phyloP scores from a whole-genome alignment of 2,329 filamentous ascomycete genomes.

The Delphinella strobiligena region DNA sequence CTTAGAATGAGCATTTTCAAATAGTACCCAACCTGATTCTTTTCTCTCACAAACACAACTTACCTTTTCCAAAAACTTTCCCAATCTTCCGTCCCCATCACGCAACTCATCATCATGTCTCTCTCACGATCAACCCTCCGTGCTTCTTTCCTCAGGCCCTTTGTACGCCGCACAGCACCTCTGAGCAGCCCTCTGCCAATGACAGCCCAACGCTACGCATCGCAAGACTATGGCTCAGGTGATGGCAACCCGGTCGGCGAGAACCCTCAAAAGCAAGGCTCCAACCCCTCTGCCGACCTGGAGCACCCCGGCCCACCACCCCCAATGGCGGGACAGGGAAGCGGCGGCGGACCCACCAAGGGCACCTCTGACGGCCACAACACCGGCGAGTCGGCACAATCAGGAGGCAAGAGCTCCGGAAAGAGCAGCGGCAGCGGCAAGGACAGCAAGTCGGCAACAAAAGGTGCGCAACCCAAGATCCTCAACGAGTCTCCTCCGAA shows the following conservation, averaged over 20 bases:
- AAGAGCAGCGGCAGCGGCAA: constrained; percentile 9
- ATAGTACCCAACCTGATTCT: too few relatives aligned
- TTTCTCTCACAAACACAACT: too few relatives aligned
- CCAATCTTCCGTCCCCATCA: too few relatives aligned
- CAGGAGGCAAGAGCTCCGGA: too few relatives aligned
- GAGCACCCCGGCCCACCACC: constrained; percentile 35
- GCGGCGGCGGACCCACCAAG: constrained; percentile 19
- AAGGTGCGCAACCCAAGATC: constrained; percentile 32
- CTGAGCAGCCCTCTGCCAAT: too few relatives aligned
- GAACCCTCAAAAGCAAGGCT: constrained; percentile 30
- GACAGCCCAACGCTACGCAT: too few relatives aligned
- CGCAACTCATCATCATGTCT: neutral
- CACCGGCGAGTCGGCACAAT: constrained; percentile 8
- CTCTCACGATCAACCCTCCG: neutral
- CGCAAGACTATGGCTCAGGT: constrained; percentile 33
- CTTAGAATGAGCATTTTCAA: too few relatives aligned
- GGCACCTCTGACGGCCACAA: constrained; percentile 12
- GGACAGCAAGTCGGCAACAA: too few relatives aligned
- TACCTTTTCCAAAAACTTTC: too few relatives aligned
- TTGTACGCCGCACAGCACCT: neutral
- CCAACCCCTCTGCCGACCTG: constrained; percentile 25
- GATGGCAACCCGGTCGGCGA: constrained; percentile 30
- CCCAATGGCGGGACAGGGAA: constrained; percentile 27
- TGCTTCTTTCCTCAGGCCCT: neutral
- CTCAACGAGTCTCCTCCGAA: constrained; percentile 23